Conservation (phyloP, 768 basidiomycete species). For the Hebeloma cylindrosporum region DNA sequence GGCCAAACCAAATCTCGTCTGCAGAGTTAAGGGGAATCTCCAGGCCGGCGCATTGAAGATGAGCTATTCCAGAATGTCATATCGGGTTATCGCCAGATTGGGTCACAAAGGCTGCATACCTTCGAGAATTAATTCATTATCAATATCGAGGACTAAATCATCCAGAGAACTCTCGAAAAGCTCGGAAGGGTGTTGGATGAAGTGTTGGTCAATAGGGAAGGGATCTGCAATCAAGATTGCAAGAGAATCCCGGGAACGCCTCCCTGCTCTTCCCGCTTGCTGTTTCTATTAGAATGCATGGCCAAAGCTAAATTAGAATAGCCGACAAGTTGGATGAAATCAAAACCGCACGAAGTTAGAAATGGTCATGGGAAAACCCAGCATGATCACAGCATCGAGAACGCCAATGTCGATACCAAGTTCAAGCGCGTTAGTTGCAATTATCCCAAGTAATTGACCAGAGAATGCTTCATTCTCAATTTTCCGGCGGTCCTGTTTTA, state of each 20-base stretch:
- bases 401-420: constrained; percentile 89
- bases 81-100: not conserved
- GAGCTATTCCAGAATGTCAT: constrained; percentile 45
- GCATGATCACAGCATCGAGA: constrained; percentile 87
- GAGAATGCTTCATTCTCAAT: constrained; percentile 89
- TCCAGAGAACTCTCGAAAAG: constrained; percentile 63
- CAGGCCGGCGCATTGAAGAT: constrained; percentile 83
- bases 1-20: constrained; percentile 75
- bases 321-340: not conserved
- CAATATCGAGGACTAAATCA: constrained; percentile 69
- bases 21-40: constrained; percentile 77
- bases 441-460: constrained; percentile 78
- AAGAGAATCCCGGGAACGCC: constrained; percentile 77
- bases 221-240: constrained; percentile 70
- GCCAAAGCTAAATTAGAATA: not conserved
- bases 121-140: constrained; percentile 75
- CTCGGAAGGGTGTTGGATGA: constrained; percentile 64
- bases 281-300: constrained; percentile 55
- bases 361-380: constrained; percentile 78
- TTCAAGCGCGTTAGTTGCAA: constrained; percentile 90
- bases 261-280: constrained; percentile 86
- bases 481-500: constrained; percentile 65
- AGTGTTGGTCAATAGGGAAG: constrained; percentile 75
- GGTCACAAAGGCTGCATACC: constrained; percentile 25
- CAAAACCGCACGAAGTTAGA: constrained; percentile 71